phyloP scores from a whole-genome alignment of 352 stramenopile species.

The Phytophthora pluvialis region DNA sequence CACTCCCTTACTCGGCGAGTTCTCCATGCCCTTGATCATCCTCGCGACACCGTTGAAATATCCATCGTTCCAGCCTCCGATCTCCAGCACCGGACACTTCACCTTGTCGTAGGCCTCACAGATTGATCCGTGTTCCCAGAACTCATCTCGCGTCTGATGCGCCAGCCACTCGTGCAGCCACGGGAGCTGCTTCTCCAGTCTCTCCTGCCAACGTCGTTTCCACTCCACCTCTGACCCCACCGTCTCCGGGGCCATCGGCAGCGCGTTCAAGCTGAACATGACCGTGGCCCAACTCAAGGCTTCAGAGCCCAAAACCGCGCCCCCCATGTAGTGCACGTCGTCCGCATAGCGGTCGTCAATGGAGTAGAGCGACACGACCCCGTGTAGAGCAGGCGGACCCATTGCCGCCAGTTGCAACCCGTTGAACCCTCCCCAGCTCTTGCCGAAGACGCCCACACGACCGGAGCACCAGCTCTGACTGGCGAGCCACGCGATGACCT shows the following conservation, averaged over 20 bases:
- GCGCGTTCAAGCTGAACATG: conserved; percentile 55
- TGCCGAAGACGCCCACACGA: conserved; percentile 52
- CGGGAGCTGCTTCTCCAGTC: conserved; percentile 49
- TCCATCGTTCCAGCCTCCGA: conserved; percentile 57
- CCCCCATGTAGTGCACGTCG: conserved; percentile 59
- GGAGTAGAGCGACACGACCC: conserved; percentile 59
- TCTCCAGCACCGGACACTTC: conserved; percentile 46
- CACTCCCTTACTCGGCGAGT: conserved; percentile 46
- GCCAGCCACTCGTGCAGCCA: conserved; percentile 59
- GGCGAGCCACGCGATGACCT: conserved; percentile 55
- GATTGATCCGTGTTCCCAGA: conserved; percentile 58
- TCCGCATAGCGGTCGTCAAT: conserved; percentile 63
- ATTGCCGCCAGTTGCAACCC: conserved; percentile 54
- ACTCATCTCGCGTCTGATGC: conserved; percentile 51
- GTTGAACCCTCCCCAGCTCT: conserved; percentile 65
- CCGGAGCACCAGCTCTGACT: conserved; percentile 51
- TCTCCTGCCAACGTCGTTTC: conserved; percentile 35
- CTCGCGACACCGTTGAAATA: conserved; percentile 60
- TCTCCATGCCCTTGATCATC: conserved; percentile 46
- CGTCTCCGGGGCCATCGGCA: conserved; percentile 45
- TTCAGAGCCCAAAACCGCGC: conserved; percentile 51
- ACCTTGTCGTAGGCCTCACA: conserved; percentile 46
- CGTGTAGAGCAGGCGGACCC: conserved; percentile 42
- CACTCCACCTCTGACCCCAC: conserved; percentile 41
- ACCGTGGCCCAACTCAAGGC: conserved; percentile 59